Evolutionary conservation across 2,329 filamentous ascomycete genomes (phyloP).

Genomic region (Cadophora sp.): DNA sequence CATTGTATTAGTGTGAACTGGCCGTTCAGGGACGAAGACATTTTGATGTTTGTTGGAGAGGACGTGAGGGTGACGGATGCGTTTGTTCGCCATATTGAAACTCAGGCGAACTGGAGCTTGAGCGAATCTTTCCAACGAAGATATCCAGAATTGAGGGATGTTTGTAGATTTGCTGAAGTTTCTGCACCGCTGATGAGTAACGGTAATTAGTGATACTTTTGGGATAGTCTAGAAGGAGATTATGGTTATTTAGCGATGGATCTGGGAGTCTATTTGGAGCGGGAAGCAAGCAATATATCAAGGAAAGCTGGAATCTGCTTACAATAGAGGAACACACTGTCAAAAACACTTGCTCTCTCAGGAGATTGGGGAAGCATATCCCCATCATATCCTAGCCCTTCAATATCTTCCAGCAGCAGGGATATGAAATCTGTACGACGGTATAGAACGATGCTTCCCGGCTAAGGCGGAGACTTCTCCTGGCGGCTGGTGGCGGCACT

Average conservation of each 20-base stretch:
- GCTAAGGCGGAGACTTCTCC: not conserved
- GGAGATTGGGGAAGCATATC: not conserved
- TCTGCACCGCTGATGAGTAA: conserved; percentile 4
- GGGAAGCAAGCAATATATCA: not conserved
- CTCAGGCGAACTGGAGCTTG: conserved; percentile 39
- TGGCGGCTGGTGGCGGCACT: not conserved
- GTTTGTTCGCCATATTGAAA: conserved; percentile 35
- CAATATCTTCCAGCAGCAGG: too few relatives aligned
- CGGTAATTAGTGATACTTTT: not conserved
- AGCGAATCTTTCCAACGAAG: conserved; percentile 35
- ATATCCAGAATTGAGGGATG: conserved; percentile 38
- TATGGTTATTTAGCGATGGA: not conserved
- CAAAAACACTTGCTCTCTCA: not conserved
- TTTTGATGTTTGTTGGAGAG: conserved; percentile 32
- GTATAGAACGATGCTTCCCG: too few relatives aligned
- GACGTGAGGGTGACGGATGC: conserved; percentile 33
- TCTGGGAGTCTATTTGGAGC: not conserved
- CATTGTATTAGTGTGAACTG: conserved; percentile 47
- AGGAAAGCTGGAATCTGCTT: not conserved
- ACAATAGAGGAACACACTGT: not conserved
- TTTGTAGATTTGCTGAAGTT: conserved; percentile 29
- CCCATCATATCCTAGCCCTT: too few relatives aligned
- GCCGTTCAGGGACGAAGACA: conserved; percentile 39
- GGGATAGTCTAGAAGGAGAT: not conserved
- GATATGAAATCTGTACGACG: too few relatives aligned